phyloP scores from a whole-genome alignment of 768 basidiomycete genomes.

The Rhizopogon vesiculosus region DNA sequence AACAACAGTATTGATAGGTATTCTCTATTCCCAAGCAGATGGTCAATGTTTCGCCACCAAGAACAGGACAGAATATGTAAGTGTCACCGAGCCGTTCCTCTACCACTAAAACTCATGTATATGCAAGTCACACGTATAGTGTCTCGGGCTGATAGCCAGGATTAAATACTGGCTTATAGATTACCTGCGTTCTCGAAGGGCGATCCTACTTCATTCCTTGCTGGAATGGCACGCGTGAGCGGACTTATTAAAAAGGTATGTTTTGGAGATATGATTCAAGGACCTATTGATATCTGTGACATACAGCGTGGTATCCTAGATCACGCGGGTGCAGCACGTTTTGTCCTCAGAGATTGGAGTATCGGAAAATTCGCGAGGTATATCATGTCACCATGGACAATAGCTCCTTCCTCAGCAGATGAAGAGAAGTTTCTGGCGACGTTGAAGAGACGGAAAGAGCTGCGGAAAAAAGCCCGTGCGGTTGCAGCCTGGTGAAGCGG shows the following conservation, averaged over 20 bases:
- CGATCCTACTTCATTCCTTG: conserved; percentile 68
- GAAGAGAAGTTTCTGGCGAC: conserved; percentile 48
- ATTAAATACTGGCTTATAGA: conserved; percentile 83
- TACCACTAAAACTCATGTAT: conserved; percentile 10
- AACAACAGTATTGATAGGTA: too few species aligned
- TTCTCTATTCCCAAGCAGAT: too few species aligned
- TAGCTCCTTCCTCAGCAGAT: conserved; percentile 5
- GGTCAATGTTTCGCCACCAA: too few species aligned
- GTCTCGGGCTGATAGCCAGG: conserved; percentile 62
- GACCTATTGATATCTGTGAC: conserved; percentile 6
- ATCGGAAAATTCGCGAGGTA: conserved; percentile 70
- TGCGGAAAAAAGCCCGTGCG: conserved; percentile 66
- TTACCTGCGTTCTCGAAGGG: conserved; percentile 70
- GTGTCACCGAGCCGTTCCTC: conserved; percentile 20
- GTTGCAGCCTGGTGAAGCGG: conserved; percentile 35
- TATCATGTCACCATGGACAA: conserved; percentile 45
- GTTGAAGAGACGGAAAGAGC: conserved; percentile 57
- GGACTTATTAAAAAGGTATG: conserved; percentile 75
- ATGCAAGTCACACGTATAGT: conserved; percentile 63
- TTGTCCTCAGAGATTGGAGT: conserved; percentile 84
- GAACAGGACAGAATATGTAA: too few species aligned
- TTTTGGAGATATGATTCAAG: conserved; percentile 2
- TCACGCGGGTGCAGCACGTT: conserved; percentile 66
- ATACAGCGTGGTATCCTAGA: conserved; percentile 68
- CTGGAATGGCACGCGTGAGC: conserved; percentile 68